These are phyloP conservation scores for Paraphoma sp. DNA, from an alignment of 2,329 filamentous ascomycete species.

Conservation along the genomic window DNA sequence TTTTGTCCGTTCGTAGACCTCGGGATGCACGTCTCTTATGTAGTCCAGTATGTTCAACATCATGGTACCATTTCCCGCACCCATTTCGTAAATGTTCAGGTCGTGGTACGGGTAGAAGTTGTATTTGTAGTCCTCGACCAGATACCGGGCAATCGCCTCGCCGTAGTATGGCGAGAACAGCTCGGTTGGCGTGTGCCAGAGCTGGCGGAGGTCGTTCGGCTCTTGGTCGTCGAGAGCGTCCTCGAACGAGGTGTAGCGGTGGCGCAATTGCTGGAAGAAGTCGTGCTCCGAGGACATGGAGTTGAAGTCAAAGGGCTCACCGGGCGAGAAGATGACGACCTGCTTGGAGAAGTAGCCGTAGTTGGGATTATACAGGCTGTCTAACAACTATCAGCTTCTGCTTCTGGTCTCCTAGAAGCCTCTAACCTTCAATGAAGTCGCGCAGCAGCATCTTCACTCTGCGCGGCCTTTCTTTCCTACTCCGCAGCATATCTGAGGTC, in stretches of 20 bases:
- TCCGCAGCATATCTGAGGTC: constrained; percentile 78
- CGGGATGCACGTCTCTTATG: constrained; percentile 85
- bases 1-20: constrained; percentile 91
- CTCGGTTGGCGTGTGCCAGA: constrained; percentile 99
- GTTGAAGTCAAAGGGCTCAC: constrained; percentile 89
- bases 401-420: neutral
- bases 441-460: constrained; percentile 96
- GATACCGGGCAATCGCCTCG: constrained; percentile 94
- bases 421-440: constrained; percentile 91
- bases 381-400: constrained; percentile 52
- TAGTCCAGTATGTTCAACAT: constrained; percentile 99
- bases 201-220: constrained; percentile 78
- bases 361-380: constrained; percentile 90
- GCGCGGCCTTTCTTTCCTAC: constrained; percentile 75
- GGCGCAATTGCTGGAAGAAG: constrained; percentile 78
- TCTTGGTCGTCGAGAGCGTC: constrained; percentile 78
- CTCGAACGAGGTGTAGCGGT: constrained; percentile 89
- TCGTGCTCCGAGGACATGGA: constrained; percentile 81
- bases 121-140: constrained; percentile 95
- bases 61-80: constrained; percentile 93
- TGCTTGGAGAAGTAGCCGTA: constrained; percentile 98
- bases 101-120: constrained; percentile 95
- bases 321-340: constrained; percentile 92
- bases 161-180: constrained; percentile 96
- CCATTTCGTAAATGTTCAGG: constrained; percentile 98